Evolutionary conservation across 192 early-diverging fungal species (phyloP).

Genomic region (Rhizoclosmatium globosum): DNA sequence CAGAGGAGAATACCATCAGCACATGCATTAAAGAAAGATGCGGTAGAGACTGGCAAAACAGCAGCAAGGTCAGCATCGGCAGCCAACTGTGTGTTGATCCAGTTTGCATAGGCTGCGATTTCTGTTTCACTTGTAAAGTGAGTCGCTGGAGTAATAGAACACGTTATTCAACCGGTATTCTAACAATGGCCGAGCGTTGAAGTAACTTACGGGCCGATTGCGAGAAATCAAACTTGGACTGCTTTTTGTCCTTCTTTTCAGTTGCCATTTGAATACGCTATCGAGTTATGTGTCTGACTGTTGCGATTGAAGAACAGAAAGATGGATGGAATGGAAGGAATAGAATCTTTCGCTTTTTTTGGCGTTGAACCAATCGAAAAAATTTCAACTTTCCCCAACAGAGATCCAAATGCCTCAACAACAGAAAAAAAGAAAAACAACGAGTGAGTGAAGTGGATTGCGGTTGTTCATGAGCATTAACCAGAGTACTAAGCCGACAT

Average conservation of each 20-base stretch:
- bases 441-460: background rate
- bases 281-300: background rate
- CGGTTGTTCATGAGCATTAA: background rate
- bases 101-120: slow-evolving; percentile 51
- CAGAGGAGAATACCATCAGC: slow-evolving; percentile 50
- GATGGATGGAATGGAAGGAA: background rate
- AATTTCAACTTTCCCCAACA: background rate
- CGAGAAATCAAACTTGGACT: slow-evolving; percentile 34
- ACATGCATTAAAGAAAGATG: slow-evolving; percentile 47
- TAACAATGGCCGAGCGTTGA: slow-evolving; percentile 1
- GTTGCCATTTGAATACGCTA: background rate
- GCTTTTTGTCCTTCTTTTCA: background rate
- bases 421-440: slow-evolving; percentile 8
- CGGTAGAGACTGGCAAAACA: slow-evolving; percentile 36
- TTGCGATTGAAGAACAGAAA: background rate
- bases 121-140: slow-evolving; percentile 42
- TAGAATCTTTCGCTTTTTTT: background rate
- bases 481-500: background rate
- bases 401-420: background rate
- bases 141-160: slow-evolving; percentile 17
- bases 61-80: slow-evolving; percentile 36
- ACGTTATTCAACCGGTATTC: background rate
- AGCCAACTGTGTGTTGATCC: slow-evolving; percentile 48
- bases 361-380: background rate
- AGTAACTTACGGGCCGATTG: slow-evolving; percentile 13